Conservation (phyloP, 75 land plant genomes). For the Pinus tabuliformis region DNA sequence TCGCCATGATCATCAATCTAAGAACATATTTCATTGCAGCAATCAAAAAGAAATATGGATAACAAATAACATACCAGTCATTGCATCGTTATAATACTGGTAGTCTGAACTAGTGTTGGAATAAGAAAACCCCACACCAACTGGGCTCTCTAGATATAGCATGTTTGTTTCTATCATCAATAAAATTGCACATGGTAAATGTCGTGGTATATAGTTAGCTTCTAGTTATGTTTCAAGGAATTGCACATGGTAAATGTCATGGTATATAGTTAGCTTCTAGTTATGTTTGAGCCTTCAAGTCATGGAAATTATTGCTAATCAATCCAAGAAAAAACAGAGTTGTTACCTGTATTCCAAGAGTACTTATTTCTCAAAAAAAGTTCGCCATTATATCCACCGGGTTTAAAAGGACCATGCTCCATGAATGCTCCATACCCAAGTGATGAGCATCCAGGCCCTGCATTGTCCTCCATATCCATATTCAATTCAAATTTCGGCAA, state of each 20-base stretch:
- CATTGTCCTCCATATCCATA: too few relatives aligned
- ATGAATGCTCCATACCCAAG: constrained; percentile 55
- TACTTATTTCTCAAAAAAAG: constrained; percentile 22
- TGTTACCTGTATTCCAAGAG: constrained; percentile 44
- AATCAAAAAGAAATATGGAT: neutral
- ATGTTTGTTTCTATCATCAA: constrained; percentile 30
- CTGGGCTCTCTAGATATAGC: constrained; percentile 29
- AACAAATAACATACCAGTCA: constrained; percentile 16
- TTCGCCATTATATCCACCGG: constrained; percentile 7
- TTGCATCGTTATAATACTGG: constrained; percentile 4
- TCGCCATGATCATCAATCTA: neutral
- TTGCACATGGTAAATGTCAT: too few relatives aligned
- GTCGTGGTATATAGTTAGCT: too few relatives aligned
- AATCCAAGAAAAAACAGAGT: neutral
- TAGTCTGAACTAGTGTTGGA: constrained; percentile 7
- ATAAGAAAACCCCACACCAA: constrained; percentile 38
- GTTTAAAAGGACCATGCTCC: constrained; percentile 62
- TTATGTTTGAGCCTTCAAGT: too few relatives aligned
- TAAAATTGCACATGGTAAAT: neutral
- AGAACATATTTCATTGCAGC: too few relatives aligned
- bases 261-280: too few relatives aligned
- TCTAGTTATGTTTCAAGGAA: too few relatives aligned
- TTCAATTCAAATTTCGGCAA: too few relatives aligned
- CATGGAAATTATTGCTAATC: neutral
- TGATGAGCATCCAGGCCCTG: constrained; percentile 72